Evolutionary conservation across 2,329 filamentous ascomycete species (phyloP), one percentile per base, ranked within the genome.

Genomic region (Knufia fluminis): DNA sequence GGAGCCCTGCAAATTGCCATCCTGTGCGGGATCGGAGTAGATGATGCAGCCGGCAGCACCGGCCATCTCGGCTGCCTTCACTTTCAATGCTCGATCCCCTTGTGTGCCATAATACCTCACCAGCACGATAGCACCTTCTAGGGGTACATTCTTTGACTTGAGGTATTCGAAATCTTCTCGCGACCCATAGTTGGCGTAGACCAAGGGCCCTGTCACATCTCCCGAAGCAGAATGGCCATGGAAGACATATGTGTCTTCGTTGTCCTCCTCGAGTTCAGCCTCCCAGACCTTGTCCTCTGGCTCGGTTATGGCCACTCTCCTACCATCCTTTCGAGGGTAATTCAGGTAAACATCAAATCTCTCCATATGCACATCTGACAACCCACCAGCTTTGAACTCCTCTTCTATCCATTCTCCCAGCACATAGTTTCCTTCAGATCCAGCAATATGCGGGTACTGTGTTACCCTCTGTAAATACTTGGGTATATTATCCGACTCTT

Each of bases 171-270:
- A 97, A 64, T 98, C 92, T 38, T 86, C 81, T 45, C 81, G 77
- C 38, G 86, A 85, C 10, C 92, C 94, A 61, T 90, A 94, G 67
- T 97, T 96, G 47, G 85, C 91, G 64, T 95, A 98, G 1, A 98
- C 78, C 39, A 97, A 66, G 17, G 85, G 90, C 0, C 92, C 92
- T 22, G 78, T 85, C 32, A 91, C 89, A 60, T 92, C 85, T 38
- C 90, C 92, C 0, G 84, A 78, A 62, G 86, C 89, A 16, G 90
- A 95, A 63, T 92, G 82, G 1, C 87, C 92, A 64, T 97, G 91
- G 62, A 95, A 98, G 6, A 80, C 82, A 42, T 78, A 75, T 0
- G 87, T 90, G 67, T 91, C 83, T 57, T 80, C 76, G 23, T 79
- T 76, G 40, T 85, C 77, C 70, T 97, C 92, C 61, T 98, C 91